Evolutionary conservation across 257 asterid species (phyloP).

Genomic region (Perilla frutescens): DNA sequence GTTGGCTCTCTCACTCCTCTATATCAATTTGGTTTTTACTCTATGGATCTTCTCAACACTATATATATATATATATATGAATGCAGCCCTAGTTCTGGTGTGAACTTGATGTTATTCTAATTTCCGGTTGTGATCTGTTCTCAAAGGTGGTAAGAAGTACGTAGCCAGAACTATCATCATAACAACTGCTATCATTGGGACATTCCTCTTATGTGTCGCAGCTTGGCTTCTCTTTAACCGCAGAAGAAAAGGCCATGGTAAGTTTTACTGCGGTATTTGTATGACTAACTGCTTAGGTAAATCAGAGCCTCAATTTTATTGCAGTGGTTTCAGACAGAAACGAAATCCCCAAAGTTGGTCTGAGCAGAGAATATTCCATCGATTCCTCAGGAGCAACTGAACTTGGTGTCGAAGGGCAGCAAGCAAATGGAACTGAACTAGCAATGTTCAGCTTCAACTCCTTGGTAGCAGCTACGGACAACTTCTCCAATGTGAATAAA

Average conservation of each 20-base stretch:
- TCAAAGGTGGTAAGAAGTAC: constrained; percentile 43
- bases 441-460: constrained; percentile 57
- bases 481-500: constrained; percentile 64
- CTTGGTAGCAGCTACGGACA: constrained; percentile 64
- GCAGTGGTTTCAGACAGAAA: constrained; percentile 43
- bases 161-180: constrained; percentile 39
- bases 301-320: constrained; percentile 5
- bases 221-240: constrained; percentile 52
- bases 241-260: constrained; percentile 48
- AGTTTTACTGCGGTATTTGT: constrained; percentile 1
- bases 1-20: not conserved
- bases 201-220: constrained; percentile 43
- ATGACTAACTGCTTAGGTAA: not conserved
- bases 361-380: constrained; percentile 53
- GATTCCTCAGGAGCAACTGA: constrained; percentile 54
- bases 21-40: not conserved
- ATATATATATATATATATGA: not conserved
- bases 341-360: constrained; percentile 40
- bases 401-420: constrained; percentile 52
- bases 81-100: not conserved
- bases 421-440: constrained; percentile 62
- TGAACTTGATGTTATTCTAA: constrained; percentile 24
- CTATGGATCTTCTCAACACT: not conserved
- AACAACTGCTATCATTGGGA: constrained; percentile 39
- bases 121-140: constrained; percentile 2